Evolutionary conservation across 257 asterid genomes (phyloP), one percentile per base, ranked within the genome.

Genomic region (Sherardia arvensis): DNA sequence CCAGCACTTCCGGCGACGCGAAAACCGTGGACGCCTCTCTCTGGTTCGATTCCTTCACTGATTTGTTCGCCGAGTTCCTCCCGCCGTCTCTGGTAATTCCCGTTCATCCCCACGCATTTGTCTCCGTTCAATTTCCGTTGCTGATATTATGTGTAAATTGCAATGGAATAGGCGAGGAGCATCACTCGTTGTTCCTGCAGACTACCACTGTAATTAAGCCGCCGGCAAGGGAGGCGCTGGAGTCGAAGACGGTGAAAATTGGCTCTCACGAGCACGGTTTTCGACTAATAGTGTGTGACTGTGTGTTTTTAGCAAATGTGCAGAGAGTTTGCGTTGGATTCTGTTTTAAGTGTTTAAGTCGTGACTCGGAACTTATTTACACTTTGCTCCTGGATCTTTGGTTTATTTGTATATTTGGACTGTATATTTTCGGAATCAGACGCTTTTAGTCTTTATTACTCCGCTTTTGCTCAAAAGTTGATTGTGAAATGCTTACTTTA

Each of bases 41-140:
- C 9, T 93, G 97, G 97, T 93, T 97, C 96, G 95, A 93, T 30
- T 85, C 99, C n/a, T 93, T 93, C 80, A 59, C 30, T 59, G 73
- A 84, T 14, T 63, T 70, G 62, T 74, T 90, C 53, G 78, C 93
- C 69, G 80, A 77, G 51, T 20, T 4, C 43, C 38, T 80, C 58
- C 83, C 99, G 17, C 71, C 78, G 40, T 27, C 79, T 60, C 73
- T 93, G 90, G 97, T 87, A 82, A 69, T 12, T 27, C 22, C 34
- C 20, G 25, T 15, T 1, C 1, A 59, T 15, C 56, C 22, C 36
- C 8, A 29, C n/a, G 17, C 21, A 3, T 3, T 28, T 57, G n/a
- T n/a, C n/a, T 25, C 45, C 3, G n/a, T 4, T 56, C 7, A 8
- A 15, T 20, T 32, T 55, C n/a, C n/a, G 33, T 33, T 27, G 65